Evolutionary conservation across 192 early-diverging fungal genomes (phyloP), one percentile per base, ranked within the genome.

Genomic region (Entomortierella parvispora): DNA sequence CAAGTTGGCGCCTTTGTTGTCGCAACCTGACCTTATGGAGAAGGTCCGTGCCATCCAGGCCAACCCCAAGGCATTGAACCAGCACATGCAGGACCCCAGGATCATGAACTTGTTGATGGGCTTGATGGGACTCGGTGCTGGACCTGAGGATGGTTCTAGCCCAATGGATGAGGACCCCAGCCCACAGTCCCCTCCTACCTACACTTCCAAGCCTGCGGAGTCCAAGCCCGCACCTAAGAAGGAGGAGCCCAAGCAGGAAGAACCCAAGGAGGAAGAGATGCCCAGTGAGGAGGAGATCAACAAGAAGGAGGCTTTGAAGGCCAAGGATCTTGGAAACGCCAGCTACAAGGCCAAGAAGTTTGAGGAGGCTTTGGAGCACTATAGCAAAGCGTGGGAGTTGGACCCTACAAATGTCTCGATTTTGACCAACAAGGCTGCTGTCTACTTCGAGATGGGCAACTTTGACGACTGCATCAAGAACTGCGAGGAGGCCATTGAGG

Each of bases 371-470:
- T 74, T 99, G 48, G 82, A 84, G 55, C 91, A 96, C 83, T 99
- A 99, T 81, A 75, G 84, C 81, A 92, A 92, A 84, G 97, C 97
- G 20, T 96, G 86, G 77, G 94, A 94, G 75, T 79, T 95, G 68
- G 95, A 99, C 79, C 58, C 87, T 32, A 92, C 95, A 60, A 96
- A 99, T 62, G 83, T 98, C 34, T 93, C 96, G 23, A 92, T 96
- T 60, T 85, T 94, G 79, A 97, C 94, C 68, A 99, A 99, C 90
- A 99, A 98, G 80, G 90, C 97, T 51, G 95, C 97, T 58, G 96
- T 96, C 18, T 86, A 92, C 65, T 99, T 94, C 86, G 97, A 98
- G 84, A 91, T 95, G 86, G 94, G 90, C 65, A 90, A 92, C 31
- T 97, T 86, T 71, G 89, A 96, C n/a, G 95, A 95, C 40, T 93